phyloP scores from a whole-genome alignment of 176 grass and related monocot species.

The Oryza glaberrima region DNA sequence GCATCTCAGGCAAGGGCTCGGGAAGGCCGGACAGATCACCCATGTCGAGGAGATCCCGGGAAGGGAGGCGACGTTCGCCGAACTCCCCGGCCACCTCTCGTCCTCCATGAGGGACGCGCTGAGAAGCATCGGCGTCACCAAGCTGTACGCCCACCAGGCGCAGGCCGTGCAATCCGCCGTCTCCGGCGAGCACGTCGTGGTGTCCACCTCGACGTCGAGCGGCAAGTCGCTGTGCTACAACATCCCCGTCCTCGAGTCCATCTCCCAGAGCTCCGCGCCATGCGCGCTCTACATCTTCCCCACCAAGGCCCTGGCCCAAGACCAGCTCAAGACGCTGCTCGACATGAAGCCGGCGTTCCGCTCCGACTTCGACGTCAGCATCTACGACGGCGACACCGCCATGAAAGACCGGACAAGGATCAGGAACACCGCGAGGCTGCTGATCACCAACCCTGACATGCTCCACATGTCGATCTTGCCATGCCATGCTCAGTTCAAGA shows the following conservation, averaged over 20 bases:
- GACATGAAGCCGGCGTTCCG: constrained; percentile 44
- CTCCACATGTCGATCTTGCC: constrained; percentile 73
- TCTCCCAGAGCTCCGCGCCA: constrained; percentile 36
- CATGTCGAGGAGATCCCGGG: constrained; percentile 54
- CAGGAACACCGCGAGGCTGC: constrained; percentile 40
- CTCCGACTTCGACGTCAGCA: constrained; percentile 24
- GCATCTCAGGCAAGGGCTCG: constrained; percentile 60
- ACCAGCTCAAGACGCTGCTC: constrained; percentile 61
- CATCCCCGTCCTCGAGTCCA: constrained; percentile 68
- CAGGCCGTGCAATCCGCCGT: constrained; percentile 48
- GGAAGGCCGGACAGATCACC: constrained; percentile 56
- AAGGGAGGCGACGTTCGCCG: constrained; percentile 45
- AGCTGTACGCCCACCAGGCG: constrained; percentile 58
- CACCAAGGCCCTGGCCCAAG: constrained; percentile 78
- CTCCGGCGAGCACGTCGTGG: constrained; percentile 55
- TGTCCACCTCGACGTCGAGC: constrained; percentile 74
- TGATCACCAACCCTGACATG: constrained; percentile 85
- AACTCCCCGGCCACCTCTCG: constrained; percentile 41
- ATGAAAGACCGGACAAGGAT: constrained; percentile 52
- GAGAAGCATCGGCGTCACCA: constrained; percentile 44
- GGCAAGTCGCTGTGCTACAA: constrained; percentile 93
- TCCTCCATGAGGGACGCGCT: constrained; percentile 43
- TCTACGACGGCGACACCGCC: constrained; percentile 83
- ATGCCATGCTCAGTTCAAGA: constrained; percentile 56
- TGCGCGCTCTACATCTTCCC: constrained; percentile 88